Base-by-base conservation (phyloP, 2,329 filamentous ascomycete genomes). In the Drechslerella coelobrocha region DNA sequence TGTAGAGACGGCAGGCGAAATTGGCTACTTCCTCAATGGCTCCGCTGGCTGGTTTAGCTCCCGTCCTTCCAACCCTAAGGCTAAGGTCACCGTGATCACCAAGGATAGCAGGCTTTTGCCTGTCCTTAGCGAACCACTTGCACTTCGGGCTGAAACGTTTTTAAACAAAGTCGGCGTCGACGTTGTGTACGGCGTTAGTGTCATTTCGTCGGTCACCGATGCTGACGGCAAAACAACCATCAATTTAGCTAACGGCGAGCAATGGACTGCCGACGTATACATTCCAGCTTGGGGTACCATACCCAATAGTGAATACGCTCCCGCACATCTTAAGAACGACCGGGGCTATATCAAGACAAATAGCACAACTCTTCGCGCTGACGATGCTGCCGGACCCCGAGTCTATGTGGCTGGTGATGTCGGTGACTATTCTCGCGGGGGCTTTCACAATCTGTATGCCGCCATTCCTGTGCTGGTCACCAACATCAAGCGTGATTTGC, bases 21-120 rank as follows among this genome's bases (percentile, higher is more conserved):
- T 84, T 0, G 84, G 82, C 26, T 81, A 84, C 72, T 78, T 80
- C 73, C 78, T 85, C 14, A 85, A 85, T 63, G 81, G 83, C 0
- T 77, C 77, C 1, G 75, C 80, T 0, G 78, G 81, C 2, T 79
- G 76, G 76, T 79, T 82, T 66, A 75, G 54, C 43, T 77, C 77
- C 1, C 77, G 74, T 19, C 62, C 75, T 1, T 62, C 62, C 1
- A 75, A 75, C 10, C 79, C 80, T 1, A 80, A 79, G 14, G 79
- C 81, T 0, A 31, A 73, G 0, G 83, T 84, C 34, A 84, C 80
- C 0, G 68, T 84, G 1, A 76, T 84, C 21, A 82, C 80, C 0
- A 75, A 78, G 1, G 76, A 72, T 0, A 31, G 76, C 1, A 74
- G 78, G 24, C 77, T 84, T 27, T 78, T 84, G 0, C 81, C 82